Conservation (phyloP, 805 yeast genomes). For the Candida boleticola region DNA sequence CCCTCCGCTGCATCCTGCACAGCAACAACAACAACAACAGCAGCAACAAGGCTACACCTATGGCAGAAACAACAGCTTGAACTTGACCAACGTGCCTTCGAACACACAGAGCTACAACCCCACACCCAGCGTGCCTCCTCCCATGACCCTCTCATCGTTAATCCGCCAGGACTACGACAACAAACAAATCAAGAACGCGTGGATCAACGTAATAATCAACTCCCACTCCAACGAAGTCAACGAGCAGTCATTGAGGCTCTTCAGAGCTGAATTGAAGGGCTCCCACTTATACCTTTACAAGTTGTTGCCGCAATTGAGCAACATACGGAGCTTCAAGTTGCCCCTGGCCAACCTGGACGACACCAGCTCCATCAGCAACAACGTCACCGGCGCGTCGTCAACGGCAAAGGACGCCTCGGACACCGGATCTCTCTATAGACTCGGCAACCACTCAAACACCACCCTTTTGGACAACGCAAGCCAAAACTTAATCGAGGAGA, state of each 20-base stretch:
- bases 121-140: not conserved
- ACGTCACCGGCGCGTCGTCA: not conserved
- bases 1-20: not conserved
- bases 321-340: slow-evolving; percentile 4
- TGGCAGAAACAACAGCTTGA: not conserved
- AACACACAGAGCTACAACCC: not conserved
- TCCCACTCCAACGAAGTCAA: slow-evolving; percentile 30
- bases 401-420: not conserved
- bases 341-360: slow-evolving; percentile 4
- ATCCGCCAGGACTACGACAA: slow-evolving; percentile 32
- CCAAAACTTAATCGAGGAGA: not conserved
- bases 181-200: slow-evolving; percentile 27
- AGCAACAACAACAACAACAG: too few species aligned
- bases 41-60: not conserved
- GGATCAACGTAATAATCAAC: slow-evolving; percentile 39
- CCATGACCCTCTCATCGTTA: slow-evolving; percentile 11
- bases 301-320: slow-evolving; percentile 43
- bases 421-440: slow-evolving; percentile 11
- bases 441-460: slow-evolving; percentile 14
- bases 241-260: slow-evolving; percentile 44
- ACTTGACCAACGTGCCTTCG: not conserved
- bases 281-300: slow-evolving; percentile 62
- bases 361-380: not conserved
- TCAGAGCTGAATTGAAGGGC: slow-evolving; percentile 69
- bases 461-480: slow-evolving; percentile 1